Evolutionary conservation across 1,139 yeast genomes (phyloP).

Genomic region (Saccharomyces hybrid): DNA sequence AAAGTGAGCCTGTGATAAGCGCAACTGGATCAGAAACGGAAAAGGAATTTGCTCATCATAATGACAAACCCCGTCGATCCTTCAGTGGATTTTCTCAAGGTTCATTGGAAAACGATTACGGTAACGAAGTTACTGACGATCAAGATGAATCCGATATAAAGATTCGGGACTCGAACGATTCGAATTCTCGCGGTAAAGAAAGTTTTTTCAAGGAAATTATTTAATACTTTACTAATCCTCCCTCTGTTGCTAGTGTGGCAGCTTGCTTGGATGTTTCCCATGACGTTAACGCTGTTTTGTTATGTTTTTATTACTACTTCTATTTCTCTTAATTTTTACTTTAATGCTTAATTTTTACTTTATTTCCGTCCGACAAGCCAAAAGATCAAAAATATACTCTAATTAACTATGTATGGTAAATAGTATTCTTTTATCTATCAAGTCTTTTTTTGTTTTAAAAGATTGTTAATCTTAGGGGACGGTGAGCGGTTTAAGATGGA

Average conservation of each 20-base stretch:
- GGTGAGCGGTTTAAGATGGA: neutral
- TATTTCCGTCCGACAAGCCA: too few relatives aligned
- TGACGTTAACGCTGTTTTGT: neutral
- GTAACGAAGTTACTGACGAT: neutral
- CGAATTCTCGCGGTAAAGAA: neutral
- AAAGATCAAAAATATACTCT: too few relatives aligned
- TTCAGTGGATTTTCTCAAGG: slow-evolving; percentile 19
- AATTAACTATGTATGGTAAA: too few relatives aligned
- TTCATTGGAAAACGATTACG: slow-evolving; percentile 5
- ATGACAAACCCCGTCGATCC: slow-evolving; percentile 14
- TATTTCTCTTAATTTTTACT: neutral
- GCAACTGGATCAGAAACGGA: neutral
- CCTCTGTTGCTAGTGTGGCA: neutral
- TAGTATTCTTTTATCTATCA: too few relatives aligned
- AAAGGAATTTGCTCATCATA: neutral
- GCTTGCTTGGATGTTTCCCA: neutral
- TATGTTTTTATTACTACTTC: neutral
- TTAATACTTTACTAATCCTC: neutral
- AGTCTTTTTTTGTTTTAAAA: too few relatives aligned
- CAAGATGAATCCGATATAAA: neutral
- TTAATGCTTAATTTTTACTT: neutral
- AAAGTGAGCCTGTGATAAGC: neutral
- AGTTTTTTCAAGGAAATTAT: neutral
- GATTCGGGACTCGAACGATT: neutral
- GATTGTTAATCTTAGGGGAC: neutral